A percentile compares a stretch with the other conserved stretches of the same genome.
phyloP scores from a whole-genome alignment of 495 filamentous ascomycete genomes.

The Neurospora terricola region DNA sequence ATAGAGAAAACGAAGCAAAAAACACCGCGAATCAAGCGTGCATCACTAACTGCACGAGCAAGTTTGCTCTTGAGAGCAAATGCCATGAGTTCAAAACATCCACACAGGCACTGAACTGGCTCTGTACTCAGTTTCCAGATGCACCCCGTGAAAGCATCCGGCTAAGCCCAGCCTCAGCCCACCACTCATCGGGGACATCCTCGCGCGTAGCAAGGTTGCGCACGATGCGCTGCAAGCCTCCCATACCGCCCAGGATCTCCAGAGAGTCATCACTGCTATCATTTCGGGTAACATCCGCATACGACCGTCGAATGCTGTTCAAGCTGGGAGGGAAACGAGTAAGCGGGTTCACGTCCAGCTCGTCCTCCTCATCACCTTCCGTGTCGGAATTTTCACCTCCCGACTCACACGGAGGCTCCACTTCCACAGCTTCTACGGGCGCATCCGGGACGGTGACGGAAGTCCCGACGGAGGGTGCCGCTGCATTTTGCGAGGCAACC shows the following conservation, averaged over 20 bases:
- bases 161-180: constrained; percentile 60
- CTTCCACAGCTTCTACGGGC: constrained; percentile 16
- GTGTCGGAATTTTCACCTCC: constrained; percentile 19
- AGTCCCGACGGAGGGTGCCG: constrained; percentile 23
- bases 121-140: constrained; percentile 14
- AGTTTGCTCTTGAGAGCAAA: not conserved
- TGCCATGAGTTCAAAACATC: not conserved
- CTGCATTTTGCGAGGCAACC: constrained; percentile 22
- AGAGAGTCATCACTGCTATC: constrained; percentile 20
- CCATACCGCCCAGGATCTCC: constrained; percentile 35
- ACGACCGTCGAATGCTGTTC: constrained; percentile 16
- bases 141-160: constrained; percentile 43
- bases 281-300: constrained; percentile 24
- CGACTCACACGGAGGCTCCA: constrained; percentile 30
- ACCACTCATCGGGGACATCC: constrained; percentile 70
- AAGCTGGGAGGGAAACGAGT: constrained; percentile 10
- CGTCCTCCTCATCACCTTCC: constrained; percentile 28
- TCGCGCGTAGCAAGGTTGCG: constrained; percentile 53
- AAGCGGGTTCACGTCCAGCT: constrained; percentile 18
- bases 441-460: constrained; percentile 26
- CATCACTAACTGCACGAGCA: not conserved
- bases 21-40: not conserved
- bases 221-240: constrained; percentile 58
- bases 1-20: not conserved
- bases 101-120: not conserved